Conservation (phyloP, 2,329 filamentous ascomycete species). For the Esteya vermicola region DNA sequence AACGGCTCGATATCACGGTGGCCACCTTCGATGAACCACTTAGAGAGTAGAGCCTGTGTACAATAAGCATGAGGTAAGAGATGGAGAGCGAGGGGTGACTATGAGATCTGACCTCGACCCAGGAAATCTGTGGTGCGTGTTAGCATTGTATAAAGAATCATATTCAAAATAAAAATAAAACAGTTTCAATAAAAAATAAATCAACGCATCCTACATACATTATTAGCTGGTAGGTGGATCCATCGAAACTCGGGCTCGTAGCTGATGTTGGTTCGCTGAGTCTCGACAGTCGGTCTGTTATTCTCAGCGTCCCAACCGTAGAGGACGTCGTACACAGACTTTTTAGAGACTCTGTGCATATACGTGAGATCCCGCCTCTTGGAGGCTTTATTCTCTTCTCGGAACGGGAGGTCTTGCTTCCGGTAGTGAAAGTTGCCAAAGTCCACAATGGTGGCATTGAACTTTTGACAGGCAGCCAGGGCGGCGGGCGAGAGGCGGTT, state of each 20-base stretch:
- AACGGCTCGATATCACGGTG: slow-evolving; percentile 48
- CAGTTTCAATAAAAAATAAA: too few species aligned
- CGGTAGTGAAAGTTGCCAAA: slow-evolving; percentile 26
- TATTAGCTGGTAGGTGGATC: slow-evolving; percentile 39
- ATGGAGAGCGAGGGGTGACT: not conserved
- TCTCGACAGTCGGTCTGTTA: slow-evolving; percentile 30
- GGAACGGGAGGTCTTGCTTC: slow-evolving; percentile 26
- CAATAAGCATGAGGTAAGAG: slow-evolving; percentile 6
- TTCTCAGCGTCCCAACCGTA: slow-evolving; percentile 33
- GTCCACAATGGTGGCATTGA: slow-evolving; percentile 37
- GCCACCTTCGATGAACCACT: slow-evolving; percentile 49
- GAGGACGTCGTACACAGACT: slow-evolving; percentile 34
- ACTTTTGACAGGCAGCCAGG: slow-evolving; percentile 28
- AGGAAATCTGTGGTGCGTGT: slow-evolving; percentile 43
- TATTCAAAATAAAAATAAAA: too few species aligned
- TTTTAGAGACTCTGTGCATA: slow-evolving; percentile 31
- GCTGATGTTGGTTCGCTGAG: slow-evolving; percentile 27
- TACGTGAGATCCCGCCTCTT: too few species aligned
- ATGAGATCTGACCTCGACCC: slow-evolving; percentile 33
- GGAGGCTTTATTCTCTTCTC: too few species aligned
- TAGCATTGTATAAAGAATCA: too few species aligned
- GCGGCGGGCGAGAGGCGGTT: slow-evolving; percentile 22
- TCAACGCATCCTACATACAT: slow-evolving; percentile 16
- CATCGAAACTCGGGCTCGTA: slow-evolving; percentile 33
- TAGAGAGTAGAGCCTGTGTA: slow-evolving; percentile 38